These are phyloP conservation scores for Akanthomyces muscarius DNA, from an alignment of 2,329 filamentous ascomycete species.

Conservation along the genomic window DNA sequence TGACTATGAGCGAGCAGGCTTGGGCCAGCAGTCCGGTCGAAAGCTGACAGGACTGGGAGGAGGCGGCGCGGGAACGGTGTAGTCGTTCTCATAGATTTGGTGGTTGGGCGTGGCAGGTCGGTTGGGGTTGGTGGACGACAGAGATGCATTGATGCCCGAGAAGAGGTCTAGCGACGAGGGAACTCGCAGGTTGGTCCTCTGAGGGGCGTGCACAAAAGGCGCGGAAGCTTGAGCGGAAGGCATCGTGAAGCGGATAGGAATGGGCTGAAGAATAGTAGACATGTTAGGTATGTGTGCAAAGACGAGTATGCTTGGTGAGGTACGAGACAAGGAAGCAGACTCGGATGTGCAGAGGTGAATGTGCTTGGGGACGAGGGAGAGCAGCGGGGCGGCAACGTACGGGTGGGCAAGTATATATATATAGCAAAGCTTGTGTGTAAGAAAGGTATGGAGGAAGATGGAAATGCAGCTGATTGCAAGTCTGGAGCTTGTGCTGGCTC, in stretches of 20 bases:
- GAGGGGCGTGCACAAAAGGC: slow-evolving; percentile 44
- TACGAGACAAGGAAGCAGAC: not conserved
- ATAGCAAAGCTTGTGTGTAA: slow-evolving; percentile 4
- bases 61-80: slow-evolving; percentile 60
- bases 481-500: not conserved
- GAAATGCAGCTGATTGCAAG: not conserved
- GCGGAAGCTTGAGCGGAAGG: slow-evolving; percentile 29
- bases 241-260: slow-evolving; percentile 27
- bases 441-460: not conserved
- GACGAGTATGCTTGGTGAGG: not conserved
- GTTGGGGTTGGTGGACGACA: slow-evolving; percentile 40
- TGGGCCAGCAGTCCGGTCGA: slow-evolving; percentile 52
- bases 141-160: slow-evolving; percentile 49
- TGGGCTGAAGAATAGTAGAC: slow-evolving; percentile 11
- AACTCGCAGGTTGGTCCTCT: slow-evolving; percentile 42
- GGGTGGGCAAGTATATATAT: not conserved
- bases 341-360: not conserved
- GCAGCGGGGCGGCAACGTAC: not conserved
- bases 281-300: slow-evolving; percentile 2
- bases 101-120: slow-evolving; percentile 45
- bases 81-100: slow-evolving; percentile 55
- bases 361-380: not conserved
- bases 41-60: slow-evolving; percentile 62
- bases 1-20: slow-evolving; percentile 30
- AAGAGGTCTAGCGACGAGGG: slow-evolving; percentile 48